Evolutionary conservation across 805 yeast species (phyloP).

Genomic region (Yarrowia hollandica): DNA sequence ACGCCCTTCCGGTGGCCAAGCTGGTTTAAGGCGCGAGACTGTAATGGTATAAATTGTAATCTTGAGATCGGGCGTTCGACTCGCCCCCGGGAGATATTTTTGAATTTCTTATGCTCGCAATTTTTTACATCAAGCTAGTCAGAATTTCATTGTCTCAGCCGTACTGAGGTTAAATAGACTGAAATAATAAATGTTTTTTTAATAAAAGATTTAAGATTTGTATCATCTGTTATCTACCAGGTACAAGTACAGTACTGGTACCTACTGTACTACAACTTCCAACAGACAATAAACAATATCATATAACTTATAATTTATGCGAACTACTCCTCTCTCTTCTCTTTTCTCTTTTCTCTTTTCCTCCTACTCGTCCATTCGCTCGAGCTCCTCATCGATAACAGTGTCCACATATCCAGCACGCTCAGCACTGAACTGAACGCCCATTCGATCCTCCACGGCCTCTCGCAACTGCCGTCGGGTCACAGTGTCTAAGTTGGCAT

Average conservation of each 20-base stretch:
- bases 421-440: constrained; percentile 40
- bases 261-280: too few relatives aligned
- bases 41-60: constrained; percentile 28
- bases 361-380: constrained; percentile 29
- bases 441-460: constrained; percentile 43
- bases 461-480: constrained; percentile 42
- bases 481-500: constrained; percentile 42
- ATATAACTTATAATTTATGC: constrained; percentile 15
- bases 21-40: constrained; percentile 30
- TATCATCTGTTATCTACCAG: too few relatives aligned
- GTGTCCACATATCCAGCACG: constrained; percentile 39
- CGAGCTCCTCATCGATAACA: constrained; percentile 43
- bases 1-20: constrained; percentile 26
- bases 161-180: too few relatives aligned
- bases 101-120: not conserved
- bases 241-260: too few relatives aligned
- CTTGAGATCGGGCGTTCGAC: constrained; percentile 30
- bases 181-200: too few relatives aligned
- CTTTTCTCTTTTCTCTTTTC: not conserved
- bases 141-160: too few relatives aligned
- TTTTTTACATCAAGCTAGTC: too few relatives aligned
- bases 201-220: too few relatives aligned
- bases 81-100: constrained; percentile 29
- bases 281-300: not conserved
- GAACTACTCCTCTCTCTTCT: not conserved